Base-by-base conservation (phyloP, 1,284 basidiomycete species). In the Rhodotorula sp. region DNA sequence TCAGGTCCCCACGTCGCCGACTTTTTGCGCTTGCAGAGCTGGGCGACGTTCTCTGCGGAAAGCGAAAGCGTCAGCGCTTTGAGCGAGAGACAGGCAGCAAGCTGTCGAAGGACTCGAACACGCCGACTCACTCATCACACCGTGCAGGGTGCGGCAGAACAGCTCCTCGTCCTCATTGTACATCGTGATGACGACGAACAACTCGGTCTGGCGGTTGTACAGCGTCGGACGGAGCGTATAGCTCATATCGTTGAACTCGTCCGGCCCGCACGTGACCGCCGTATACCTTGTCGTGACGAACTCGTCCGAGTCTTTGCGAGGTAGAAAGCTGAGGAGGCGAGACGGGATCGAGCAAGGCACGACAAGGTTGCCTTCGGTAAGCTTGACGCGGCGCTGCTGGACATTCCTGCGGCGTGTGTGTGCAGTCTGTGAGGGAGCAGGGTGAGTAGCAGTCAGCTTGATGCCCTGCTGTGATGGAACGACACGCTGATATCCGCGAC, bases 1-100 rank as follows among this genome's bases (percentile, higher is more conserved):
- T 97, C 92, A 11, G 88, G 86, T 6, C 95, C 95, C 96, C 95
- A 99, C 0, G 92, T 95, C 68, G 92, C 87, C 19, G 91, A 94
- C 77, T 93, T 93, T 81, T 94, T 94, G 48, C 95, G 86, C 17
- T 90, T 90, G 80, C 95, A 97, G 11, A 98, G 84, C 80, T 96
- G 81, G 20, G 81, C 77, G 56, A 79, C 78, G 63, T 79, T 78
- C 65, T 86, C 85, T 74, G 63, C 77, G 71, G 9, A 46, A 19
- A 22, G 9, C 3, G 17, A 15, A 47, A 24, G 11, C 6, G 32
- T 34, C 10, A 19, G 29, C 20, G 7, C 6, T 2, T 19, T 13
- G 36, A n/a, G 22, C 24, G 24, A n/a, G n/a, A n/a, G n/a, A n/a
- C n/a, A n/a, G n/a, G 10, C 13, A 2, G 7, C 9, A 7, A 20